Evolutionary conservation across 176 grass and related monocot genomes (phyloP).

Genomic region (Dactylis glomerata): DNA sequence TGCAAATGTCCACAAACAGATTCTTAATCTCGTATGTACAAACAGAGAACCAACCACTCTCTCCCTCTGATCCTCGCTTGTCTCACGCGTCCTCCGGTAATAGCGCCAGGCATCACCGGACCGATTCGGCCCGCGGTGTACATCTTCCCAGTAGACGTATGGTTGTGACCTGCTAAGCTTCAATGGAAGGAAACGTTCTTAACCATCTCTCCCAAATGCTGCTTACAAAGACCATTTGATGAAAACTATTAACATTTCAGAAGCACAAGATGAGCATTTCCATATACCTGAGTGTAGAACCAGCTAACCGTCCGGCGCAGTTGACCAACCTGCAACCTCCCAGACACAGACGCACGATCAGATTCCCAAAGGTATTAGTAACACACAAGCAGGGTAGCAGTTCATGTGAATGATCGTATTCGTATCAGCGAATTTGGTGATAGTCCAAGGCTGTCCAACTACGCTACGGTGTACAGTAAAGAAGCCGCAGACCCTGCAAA

Average conservation of each 20-base stretch:
- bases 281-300: slow-evolving; percentile 64
- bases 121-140: slow-evolving; percentile 11
- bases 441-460: background rate
- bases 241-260: background rate
- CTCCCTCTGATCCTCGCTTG: slow-evolving; percentile 51
- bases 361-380: background rate
- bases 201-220: background rate
- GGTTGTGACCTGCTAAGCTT: slow-evolving; percentile 63
- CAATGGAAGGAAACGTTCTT: background rate
- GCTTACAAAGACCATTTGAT: background rate
- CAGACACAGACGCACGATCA: background rate
- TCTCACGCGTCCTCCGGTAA: slow-evolving; percentile 42
- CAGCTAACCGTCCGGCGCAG: slow-evolving; percentile 47
- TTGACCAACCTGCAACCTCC: slow-evolving; percentile 46
- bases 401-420: background rate
- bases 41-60: slow-evolving; percentile 63
- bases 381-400: background rate
- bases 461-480: background rate
- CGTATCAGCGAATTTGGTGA: background rate
- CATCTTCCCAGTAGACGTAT: slow-evolving; percentile 43
- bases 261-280: background rate
- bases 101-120: slow-evolving; percentile 50
- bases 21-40: background rate
- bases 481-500: background rate
- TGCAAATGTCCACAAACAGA: background rate